Conservation (phyloP, 2,329 filamentous ascomycete species). For the Aspergillus brasiliensis region DNA sequence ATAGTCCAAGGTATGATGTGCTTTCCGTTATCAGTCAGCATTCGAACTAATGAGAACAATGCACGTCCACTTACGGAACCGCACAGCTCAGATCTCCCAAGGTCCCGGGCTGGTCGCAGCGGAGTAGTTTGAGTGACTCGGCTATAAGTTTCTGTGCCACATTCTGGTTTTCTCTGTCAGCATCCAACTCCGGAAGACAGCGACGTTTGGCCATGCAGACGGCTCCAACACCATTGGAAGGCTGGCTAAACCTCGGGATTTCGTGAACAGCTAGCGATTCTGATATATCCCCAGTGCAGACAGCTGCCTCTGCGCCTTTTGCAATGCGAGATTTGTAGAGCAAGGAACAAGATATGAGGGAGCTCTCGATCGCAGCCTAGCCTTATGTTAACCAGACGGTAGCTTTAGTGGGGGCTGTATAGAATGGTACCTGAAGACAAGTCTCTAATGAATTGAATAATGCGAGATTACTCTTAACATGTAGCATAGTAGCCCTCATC, state of each 20-base stretch:
- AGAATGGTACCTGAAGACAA: constrained; percentile 33
- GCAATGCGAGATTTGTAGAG: neutral
- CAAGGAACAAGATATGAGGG: constrained; percentile 11
- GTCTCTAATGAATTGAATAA: constrained; percentile 27
- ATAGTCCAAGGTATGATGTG: constrained; percentile 48
- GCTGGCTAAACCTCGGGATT: constrained; percentile 6
- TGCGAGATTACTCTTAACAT: constrained; percentile 20
- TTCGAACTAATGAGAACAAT: neutral
- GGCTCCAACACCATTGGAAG: constrained; percentile 20
- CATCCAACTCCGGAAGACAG: constrained; percentile 36
- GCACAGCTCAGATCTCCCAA: constrained; percentile 46
- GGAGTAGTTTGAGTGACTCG: constrained; percentile 38
- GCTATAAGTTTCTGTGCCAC: constrained; percentile 37
- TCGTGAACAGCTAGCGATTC: constrained; percentile 12
- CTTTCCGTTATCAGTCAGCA: constrained; percentile 29
- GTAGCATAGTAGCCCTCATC: constrained; percentile 24
- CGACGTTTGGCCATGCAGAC: constrained; percentile 37
- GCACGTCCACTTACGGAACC: constrained; percentile 50
- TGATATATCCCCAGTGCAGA: neutral
- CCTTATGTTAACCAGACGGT: constrained; percentile 18
- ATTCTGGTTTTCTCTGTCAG: constrained; percentile 35
- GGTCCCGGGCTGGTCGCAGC: constrained; percentile 33
- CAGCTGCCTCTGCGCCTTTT: neutral
- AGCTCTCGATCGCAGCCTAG: constrained; percentile 28
- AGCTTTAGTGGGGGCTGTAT: neutral